Evolutionary conservation across 2,329 filamentous ascomycete species (phyloP).

Genomic region (Endothia cerciana): DNA sequence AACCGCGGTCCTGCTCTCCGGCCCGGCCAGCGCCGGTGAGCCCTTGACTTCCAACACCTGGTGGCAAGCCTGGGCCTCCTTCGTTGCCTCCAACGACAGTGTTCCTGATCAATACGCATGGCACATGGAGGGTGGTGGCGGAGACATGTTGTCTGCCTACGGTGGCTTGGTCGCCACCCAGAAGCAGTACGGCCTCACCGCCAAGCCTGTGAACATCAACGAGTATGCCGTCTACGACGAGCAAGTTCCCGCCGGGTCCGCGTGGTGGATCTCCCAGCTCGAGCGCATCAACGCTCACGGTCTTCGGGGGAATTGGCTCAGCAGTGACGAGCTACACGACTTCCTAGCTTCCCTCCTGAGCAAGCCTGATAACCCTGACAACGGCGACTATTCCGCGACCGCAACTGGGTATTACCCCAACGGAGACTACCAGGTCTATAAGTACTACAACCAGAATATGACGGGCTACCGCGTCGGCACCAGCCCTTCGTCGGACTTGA

Average conservation of each 20-base stretch:
- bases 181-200: slow-evolving; percentile 37
- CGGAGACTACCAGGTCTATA: slow-evolving; percentile 50
- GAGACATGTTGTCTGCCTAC: slow-evolving; percentile 37
- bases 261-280: slow-evolving; percentile 51
- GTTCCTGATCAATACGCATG: slow-evolving; percentile 50
- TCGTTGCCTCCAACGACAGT: slow-evolving; percentile 41
- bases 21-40: slow-evolving; percentile 42
- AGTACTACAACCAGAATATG: slow-evolving; percentile 51
- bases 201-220: slow-evolving; percentile 49
- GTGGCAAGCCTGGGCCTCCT: slow-evolving; percentile 45
- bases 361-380: slow-evolving; percentile 31
- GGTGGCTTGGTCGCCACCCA: slow-evolving; percentile 35
- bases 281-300: slow-evolving; percentile 48
- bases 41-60: slow-evolving; percentile 41
- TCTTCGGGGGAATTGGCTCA: slow-evolving; percentile 51
- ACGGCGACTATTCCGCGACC: slow-evolving; percentile 19
- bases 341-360: slow-evolving; percentile 46
- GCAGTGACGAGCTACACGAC: slow-evolving; percentile 46
- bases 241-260: slow-evolving; percentile 45
- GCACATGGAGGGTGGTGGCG: slow-evolving; percentile 42
- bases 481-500: slow-evolving; percentile 39
- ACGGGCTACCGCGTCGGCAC: slow-evolving; percentile 45
- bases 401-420: slow-evolving; percentile 30
- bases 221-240: slow-evolving; percentile 49
- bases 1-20: slow-evolving; percentile 38